phyloP scores from a whole-genome alignment of 345 rosid genomes.

The Citrus australasica region DNA sequence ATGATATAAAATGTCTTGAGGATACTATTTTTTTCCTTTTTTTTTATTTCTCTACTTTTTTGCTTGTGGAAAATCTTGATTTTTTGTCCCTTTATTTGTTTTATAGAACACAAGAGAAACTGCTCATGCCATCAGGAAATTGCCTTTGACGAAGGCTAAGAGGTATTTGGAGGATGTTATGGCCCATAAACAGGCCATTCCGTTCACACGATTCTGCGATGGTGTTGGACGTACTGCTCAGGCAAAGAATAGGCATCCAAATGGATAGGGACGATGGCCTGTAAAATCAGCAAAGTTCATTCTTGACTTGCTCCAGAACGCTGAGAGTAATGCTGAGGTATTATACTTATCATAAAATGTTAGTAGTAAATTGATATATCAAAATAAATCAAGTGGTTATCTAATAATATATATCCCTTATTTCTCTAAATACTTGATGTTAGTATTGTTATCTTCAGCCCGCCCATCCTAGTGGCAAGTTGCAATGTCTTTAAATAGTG shows the following conservation, averaged over 20 bases:
- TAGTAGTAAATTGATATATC: too few relatives aligned
- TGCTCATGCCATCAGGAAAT: conserved; percentile 79
- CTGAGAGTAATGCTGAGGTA: conserved; percentile 98
- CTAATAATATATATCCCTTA: too few relatives aligned
- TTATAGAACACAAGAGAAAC: conserved; percentile 90
- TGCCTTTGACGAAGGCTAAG: conserved; percentile 88
- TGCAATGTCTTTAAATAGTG: too few relatives aligned
- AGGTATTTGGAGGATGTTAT: conserved; percentile 95
- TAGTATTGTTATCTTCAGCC: too few relatives aligned
- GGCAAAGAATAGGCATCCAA: conserved; percentile 94
- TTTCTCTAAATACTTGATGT: too few relatives aligned
- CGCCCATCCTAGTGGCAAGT: too few relatives aligned
- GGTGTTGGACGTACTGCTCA: conserved; percentile 99
- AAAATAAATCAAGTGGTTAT: too few relatives aligned
- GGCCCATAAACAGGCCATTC: conserved; percentile 98
- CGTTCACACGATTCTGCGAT: conserved; percentile 87
- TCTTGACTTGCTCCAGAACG: conserved; percentile 87
- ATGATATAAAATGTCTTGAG: background rate
- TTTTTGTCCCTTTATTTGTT: background rate
- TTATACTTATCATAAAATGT: too few relatives aligned
- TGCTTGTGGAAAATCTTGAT: background rate
- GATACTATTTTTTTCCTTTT: background rate
- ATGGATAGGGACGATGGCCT: conserved; percentile 99
- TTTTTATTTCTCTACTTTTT: background rate
- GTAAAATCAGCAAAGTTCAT: conserved; percentile 84